Percentiles rank a stretch among this genome's conserved stretches.
These are phyloP conservation scores for Fraxinus nigra DNA, from an alignment of 305 asterid genomes.

Conservation along the genomic window DNA sequence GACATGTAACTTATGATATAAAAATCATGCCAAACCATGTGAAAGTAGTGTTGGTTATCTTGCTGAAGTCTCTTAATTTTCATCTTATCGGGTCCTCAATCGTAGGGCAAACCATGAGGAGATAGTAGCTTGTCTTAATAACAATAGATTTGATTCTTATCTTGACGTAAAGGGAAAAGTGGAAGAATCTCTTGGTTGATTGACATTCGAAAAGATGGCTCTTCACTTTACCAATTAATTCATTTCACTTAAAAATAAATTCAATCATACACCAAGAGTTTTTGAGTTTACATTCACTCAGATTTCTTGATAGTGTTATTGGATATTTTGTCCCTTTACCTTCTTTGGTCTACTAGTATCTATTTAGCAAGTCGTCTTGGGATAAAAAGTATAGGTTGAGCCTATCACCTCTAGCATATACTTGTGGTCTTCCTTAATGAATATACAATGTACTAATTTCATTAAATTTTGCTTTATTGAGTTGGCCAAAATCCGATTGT, in stretches of 20 bases:
- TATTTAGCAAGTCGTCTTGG: background rate
- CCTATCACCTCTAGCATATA: background rate
- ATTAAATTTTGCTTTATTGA: background rate
- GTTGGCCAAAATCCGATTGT: background rate
- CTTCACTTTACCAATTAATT: background rate
- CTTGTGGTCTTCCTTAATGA: background rate
- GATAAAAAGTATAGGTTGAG: background rate
- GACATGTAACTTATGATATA: slow-evolving; percentile 78
- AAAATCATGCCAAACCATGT: slow-evolving; percentile 96
- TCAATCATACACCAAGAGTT: background rate
- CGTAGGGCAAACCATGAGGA: background rate
- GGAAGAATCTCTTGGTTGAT: background rate
- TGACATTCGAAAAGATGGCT: background rate
- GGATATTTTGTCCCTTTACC: background rate
- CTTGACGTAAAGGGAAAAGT: background rate
- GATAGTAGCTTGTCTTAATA: background rate
- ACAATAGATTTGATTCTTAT: background rate
- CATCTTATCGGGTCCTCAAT: background rate
- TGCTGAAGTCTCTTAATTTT: slow-evolving; percentile 6
- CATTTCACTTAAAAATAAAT: background rate
- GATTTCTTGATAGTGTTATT: background rate
- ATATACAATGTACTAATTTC: background rate
- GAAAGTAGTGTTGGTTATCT: slow-evolving; percentile 46
- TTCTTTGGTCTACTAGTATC: background rate
- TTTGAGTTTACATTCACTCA: background rate